A percentile compares a stretch with the other conserved stretches of the same genome.
Evolutionary conservation across 768 basidiomycete genomes (phyloP).

Genomic region (Leccinum incarnatum): DNA sequence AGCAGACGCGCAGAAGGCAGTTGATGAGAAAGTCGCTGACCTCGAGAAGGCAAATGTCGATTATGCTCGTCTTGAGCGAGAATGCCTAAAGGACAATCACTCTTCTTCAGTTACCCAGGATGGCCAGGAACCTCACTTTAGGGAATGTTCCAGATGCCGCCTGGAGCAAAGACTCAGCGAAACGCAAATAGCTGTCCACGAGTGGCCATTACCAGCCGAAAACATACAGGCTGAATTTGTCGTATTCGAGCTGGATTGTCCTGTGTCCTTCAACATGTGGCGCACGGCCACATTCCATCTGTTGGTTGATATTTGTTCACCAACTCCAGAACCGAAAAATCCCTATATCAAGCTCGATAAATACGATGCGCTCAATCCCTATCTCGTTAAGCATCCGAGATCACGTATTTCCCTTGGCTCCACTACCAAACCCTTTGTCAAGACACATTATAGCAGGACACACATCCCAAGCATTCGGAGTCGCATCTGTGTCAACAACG

Average conservation of each 20-base stretch:
- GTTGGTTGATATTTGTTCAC: constrained; percentile 35
- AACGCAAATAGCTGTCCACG: constrained; percentile 37
- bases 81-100: constrained; percentile 5
- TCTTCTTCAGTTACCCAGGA: background rate
- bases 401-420: constrained; percentile 24
- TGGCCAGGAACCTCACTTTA: constrained; percentile 5
- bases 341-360: constrained; percentile 13
- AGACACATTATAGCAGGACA: constrained; percentile 31
- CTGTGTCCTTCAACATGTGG: constrained; percentile 42
- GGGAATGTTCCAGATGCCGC: constrained; percentile 31
- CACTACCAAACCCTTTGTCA: constrained; percentile 18
- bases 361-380: constrained; percentile 13
- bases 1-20: constrained; percentile 17
- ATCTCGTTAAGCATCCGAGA: constrained; percentile 12
- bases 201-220: constrained; percentile 45
- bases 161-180: constrained; percentile 17
- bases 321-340: background rate
- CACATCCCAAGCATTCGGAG: constrained; percentile 15
- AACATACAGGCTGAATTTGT: constrained; percentile 23
- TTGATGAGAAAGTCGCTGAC: constrained; percentile 28
- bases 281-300: constrained; percentile 39
- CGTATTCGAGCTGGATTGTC: constrained; percentile 22
- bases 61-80: constrained; percentile 18
- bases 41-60: constrained; percentile 22
- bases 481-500: constrained; percentile 28